Base-by-base conservation (phyloP, 768 basidiomycete genomes). In the Tulasnella sp. region DNA sequence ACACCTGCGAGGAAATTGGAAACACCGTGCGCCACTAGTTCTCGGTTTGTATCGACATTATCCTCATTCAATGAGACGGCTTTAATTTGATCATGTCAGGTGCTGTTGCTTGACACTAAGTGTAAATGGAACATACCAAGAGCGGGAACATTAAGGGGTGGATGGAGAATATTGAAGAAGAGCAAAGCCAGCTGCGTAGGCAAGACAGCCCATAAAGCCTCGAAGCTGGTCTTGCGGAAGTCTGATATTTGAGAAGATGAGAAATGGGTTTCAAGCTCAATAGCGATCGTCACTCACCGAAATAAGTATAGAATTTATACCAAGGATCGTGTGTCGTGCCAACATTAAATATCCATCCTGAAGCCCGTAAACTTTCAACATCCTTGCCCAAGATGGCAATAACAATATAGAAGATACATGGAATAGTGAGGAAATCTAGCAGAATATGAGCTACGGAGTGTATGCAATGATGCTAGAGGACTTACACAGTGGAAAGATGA, bases 161-260 rank as follows among this genome's bases (percentile, higher is more conserved):
- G 81, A 61, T 90, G 85, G 37, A 91, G 61, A 46, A 89, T 73
- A 58, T 87, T 88, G 67, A 89, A 88, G 62, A 89, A 88, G 31
- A 89, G 55, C 78, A 99, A 64, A 3, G 93, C 93, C 53, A 96
- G 77, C 61, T 98, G 93, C 1, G 92, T 98, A 3, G 93, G 92
- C 60, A 99, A 67, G 0, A 89, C 92, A 1, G 74, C 67, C 78
- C 82, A 81, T 28, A 99, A 69, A 0, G 82, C 77, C 3, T 61
- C 65, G 67, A 78, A 87, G 16, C 67, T 69, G 12, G 84, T 76
- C 16, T 72, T 69, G 12, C 62, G 60, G 55, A 77, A 73, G 60
- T 91, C 85, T 87, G 59, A 9, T 12, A 22, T 24, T 52, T 6
- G 45, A 12, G 29, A 49, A 37, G 25, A 33, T 19, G 15, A n/a